Percentiles rank a stretch among this genome's conserved stretches.
phyloP scores from a whole-genome alignment of 495 filamentous ascomycete species.

The Penicillium bialowiezense region DNA sequence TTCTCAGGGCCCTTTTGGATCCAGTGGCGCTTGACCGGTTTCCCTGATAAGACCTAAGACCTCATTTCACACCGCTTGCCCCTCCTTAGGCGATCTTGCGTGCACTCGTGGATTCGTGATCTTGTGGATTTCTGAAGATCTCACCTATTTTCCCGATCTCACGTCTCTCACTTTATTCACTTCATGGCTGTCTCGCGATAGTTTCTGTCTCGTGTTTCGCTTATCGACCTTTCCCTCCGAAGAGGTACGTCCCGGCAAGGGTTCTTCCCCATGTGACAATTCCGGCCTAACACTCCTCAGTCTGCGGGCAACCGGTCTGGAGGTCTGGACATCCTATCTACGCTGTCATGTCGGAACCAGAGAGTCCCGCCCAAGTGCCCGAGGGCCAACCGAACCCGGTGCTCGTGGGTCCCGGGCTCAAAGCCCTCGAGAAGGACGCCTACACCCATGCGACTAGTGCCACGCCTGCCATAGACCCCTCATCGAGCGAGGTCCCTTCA shows the following conservation, averaged over 20 bases:
- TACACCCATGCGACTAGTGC: conserved; percentile 26
- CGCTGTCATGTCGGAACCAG: conserved; percentile 34
- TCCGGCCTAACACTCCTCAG: conserved; percentile 12
- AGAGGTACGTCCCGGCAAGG: conserved; percentile 23
- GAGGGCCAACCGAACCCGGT: conserved; percentile 35
- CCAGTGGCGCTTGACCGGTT: no score
- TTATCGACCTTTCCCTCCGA: conserved; percentile 13
- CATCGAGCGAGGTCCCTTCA: conserved; percentile 23
- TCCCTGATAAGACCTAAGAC: conserved; percentile 18
- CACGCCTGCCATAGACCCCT: conserved; percentile 23
- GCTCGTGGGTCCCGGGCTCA: conserved; percentile 32
- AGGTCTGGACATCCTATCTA: no score
- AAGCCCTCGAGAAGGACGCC: conserved; percentile 32
- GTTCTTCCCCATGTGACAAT: conserved; percentile 16
- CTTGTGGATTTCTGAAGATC: neutral
- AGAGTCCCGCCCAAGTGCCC: conserved; percentile 27
- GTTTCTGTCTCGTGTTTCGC: no score
- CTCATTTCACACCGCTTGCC: conserved; percentile 31
- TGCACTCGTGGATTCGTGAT: neutral
- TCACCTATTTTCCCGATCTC: neutral
- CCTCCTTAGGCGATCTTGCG: no score
- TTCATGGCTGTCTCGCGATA: conserved; percentile 23
- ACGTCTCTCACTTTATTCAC: no score
- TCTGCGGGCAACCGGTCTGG: conserved; percentile 8
- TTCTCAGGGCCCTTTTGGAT: no score